Conservation (phyloP, 2,329 filamentous ascomycete species). For the Fusarium subglutinans region DNA sequence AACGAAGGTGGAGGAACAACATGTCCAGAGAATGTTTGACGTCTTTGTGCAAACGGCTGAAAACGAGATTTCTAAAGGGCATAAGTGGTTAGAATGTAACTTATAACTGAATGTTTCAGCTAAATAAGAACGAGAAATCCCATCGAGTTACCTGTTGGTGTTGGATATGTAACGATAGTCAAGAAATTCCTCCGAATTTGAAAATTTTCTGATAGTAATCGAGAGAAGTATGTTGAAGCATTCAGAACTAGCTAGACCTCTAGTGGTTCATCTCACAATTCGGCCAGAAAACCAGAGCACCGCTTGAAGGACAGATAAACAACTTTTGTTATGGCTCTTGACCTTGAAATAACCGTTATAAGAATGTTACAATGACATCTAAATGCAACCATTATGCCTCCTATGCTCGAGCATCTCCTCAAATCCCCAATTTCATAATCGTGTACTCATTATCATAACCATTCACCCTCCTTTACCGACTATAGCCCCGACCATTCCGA, state of each 20-base stretch:
- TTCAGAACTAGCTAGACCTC: background rate
- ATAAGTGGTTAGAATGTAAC: background rate
- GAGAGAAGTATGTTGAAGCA: background rate
- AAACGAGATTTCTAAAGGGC: constrained; percentile 44
- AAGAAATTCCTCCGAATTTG: background rate
- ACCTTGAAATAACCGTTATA: background rate
- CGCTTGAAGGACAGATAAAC: background rate
- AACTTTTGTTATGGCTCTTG: background rate
- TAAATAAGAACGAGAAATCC: background rate
- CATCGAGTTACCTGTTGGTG: background rate
- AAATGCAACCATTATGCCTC: constrained; percentile 1
- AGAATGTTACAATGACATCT: background rate
- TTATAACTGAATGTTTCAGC: background rate
- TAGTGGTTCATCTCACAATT: too few species aligned
- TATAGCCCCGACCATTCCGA: constrained; percentile 17
- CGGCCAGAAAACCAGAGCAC: too few species aligned
- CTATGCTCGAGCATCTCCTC: background rate
- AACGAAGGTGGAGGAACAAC: constrained; percentile 76
- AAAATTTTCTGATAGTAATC: too few species aligned
- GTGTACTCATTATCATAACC: constrained; percentile 5
- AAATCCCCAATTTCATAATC: background rate
- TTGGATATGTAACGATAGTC: too few species aligned
- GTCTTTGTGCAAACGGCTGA: constrained; percentile 72
- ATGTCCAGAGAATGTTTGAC: constrained; percentile 78
- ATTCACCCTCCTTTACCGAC: background rate